Evolutionary conservation across 1,284 basidiomycete species (phyloP), one percentile per base, ranked within the genome.

Genomic region (Ganoderma leucocontextum): DNA sequence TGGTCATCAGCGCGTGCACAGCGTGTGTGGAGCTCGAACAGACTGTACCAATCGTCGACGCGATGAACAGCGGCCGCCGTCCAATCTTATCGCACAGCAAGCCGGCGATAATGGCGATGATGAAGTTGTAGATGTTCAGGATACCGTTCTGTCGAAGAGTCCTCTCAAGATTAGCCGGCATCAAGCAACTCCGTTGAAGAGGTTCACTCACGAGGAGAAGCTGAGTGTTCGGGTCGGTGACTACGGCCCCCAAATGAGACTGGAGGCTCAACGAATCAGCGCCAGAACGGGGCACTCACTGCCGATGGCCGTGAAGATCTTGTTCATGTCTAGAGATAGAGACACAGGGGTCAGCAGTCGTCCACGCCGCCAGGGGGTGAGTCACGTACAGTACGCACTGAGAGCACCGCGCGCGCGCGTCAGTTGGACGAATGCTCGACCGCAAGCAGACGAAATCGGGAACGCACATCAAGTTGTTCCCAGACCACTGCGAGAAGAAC

Each of bases 401-500:
- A 25, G 67, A 42, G 1, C n/a, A n/a, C n/a, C n/a, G n/a, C 10
- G 29, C 2, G 17, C 13, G 7, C 22, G 25, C n/a, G 39, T 67
- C 58, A 69, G 8, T 17, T 2, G 9, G 2, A 25, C 0, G 13
- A 29, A 29, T 29, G 2, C 29, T 29, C 29, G 29, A 1, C 29
- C 1, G 29, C 2, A 29, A 29, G 29, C 29, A 29, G 29, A 15
- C 5, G 6, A 1, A 4, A 58, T 64, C 33, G 65, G 64, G 19
- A 8, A 72, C 79, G 72, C 62, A 85, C 78, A 89, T 85, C 41
- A 91, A 81, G 74, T 89, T 89, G 72, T 90, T 90, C 0, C 88
- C 88, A 42, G 86, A 87, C 87, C 88, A 90, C 72, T 90, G 89
- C 2, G 87, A 88, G 82, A 90, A 89, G 79, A 89, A 83, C 4